These are phyloP conservation scores for Didymella pinodella DNA, from an alignment of 2,329 filamentous ascomycete genomes.

Conservation along the genomic window DNA sequence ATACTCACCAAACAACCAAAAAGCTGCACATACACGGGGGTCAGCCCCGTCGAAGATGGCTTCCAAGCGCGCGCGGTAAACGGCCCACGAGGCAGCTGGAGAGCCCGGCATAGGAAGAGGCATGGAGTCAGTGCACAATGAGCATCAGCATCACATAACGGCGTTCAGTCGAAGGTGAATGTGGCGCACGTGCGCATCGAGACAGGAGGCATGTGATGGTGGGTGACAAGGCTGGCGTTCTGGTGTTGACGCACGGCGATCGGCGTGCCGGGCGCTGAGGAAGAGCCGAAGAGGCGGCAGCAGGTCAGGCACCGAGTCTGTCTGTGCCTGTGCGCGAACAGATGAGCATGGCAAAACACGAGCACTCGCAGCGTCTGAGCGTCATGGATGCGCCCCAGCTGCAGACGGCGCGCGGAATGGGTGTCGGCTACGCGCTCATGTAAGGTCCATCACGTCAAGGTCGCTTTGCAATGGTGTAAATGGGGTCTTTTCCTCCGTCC, in stretches of 20 bases:
- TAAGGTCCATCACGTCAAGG: constrained; percentile 19
- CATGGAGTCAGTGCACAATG: constrained; percentile 29
- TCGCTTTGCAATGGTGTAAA: constrained; percentile 6
- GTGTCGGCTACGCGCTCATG: constrained; percentile 3
- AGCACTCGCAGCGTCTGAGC: constrained; percentile 2
- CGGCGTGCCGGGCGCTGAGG: constrained; percentile 2
- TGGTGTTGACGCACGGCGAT: constrained; percentile 11
- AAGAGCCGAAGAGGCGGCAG: constrained; percentile 1
- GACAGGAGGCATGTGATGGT: constrained; percentile 11
- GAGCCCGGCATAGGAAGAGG: constrained; percentile 64
- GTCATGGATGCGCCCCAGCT: constrained; percentile 10
- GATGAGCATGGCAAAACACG: not conserved
- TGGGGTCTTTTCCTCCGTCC: constrained; percentile 7
- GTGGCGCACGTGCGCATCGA: constrained; percentile 21
- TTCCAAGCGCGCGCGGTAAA: constrained; percentile 71
- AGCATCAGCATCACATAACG: constrained; percentile 4
- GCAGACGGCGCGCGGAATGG: not conserved
- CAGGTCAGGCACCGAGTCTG: constrained; percentile 18
- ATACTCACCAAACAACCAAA: constrained; percentile 88
- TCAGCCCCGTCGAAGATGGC: constrained; percentile 72
- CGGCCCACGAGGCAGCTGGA: constrained; percentile 73
- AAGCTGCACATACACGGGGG: constrained; percentile 76
- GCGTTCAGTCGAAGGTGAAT: constrained; percentile 1
- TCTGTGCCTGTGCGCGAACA: constrained; percentile 4
- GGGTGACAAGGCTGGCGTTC: constrained; percentile 1